Base-by-base conservation (phyloP, 2,329 filamentous ascomycete genomes). In the Botrytis cinerea region DNA sequence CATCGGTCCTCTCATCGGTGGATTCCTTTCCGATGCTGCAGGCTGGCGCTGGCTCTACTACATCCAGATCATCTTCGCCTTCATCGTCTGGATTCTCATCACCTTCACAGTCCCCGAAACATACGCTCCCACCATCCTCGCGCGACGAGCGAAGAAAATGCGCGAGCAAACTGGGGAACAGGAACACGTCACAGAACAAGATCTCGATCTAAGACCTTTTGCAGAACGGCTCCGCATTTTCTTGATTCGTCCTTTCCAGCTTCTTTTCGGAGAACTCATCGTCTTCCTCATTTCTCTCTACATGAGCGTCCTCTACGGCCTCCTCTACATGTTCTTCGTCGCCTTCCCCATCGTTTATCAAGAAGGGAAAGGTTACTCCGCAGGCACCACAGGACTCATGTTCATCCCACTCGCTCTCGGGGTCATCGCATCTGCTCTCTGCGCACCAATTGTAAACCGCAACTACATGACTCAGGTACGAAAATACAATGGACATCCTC, bases 61-160 rank as follows among this genome's bases (percentile, higher is more conserved):
- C 91, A 88, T 97, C 77, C 93, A 95, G 80, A 85, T 96, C 18
- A 97, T 97, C 79, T 80, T 96, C 20, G 85, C 92, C 40, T 90
- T 86, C 22, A 80, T 91, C 67, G 88, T 91, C 77, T 96, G 92
- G 89, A 74, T 92, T 28, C 81, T 95, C 74, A 94, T 96, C 82
- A 91, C 91, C 45, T 95, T 97, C 82, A 96, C 93, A n/a, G 91
- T 97, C 0, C 93, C 93, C 1, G 94, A 97, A 82, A 97, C 94
- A 0, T 97, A 96, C 81, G 91, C 93, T 0, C 93, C 94, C 0
- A 92, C 89, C 0, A 90, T 97, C 69, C 88, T 98, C 25, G 87
- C 88, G 70, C 84, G 83, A 45, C 88, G 93, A 20, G 94, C 94
- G 4, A 85, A 86, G 79, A 92, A 93, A 81, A 84, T 96, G 75